Evolutionary conservation across 2,329 filamentous ascomycete genomes (phyloP).

Genomic region (Aspergillus quadrilineatus): DNA sequence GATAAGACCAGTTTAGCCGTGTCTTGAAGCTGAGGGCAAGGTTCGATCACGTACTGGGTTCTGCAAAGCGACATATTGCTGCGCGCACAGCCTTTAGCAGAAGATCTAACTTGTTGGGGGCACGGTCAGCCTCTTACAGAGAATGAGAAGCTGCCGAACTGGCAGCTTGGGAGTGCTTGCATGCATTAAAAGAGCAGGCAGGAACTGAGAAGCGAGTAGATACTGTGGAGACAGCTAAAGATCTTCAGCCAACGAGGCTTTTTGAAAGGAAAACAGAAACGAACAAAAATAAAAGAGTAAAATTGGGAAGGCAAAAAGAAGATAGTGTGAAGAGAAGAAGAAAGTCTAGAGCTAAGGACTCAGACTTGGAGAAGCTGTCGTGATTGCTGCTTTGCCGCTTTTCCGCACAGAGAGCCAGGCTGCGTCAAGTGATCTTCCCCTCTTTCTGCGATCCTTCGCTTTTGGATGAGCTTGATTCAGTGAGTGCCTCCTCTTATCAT

Average conservation of each 20-base stretch:
- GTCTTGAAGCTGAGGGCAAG: not conserved
- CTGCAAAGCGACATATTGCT: conserved; percentile 77
- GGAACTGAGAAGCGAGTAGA: not conserved
- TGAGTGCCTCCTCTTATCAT: not conserved
- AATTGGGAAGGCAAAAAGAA: conserved; percentile 3
- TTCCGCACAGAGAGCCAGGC: not conserved
- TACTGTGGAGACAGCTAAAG: too few species aligned
- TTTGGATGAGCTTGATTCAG: not conserved
- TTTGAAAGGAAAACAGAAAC: not conserved
- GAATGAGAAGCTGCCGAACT: conserved; percentile 71
- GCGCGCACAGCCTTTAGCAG: conserved; percentile 33
- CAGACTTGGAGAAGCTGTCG: not conserved
- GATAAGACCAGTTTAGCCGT: not conserved
- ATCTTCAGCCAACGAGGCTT: too few species aligned
- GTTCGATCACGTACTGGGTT: conserved; percentile 52
- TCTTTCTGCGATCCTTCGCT: conserved; percentile 1
- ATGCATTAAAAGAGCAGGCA: conserved; percentile 16
- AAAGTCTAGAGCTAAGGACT: not conserved
- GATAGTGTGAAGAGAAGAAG: not conserved
- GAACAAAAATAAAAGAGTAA: not conserved
- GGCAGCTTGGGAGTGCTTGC: conserved; percentile 62
- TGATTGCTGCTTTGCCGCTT: not conserved
- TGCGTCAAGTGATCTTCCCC: conserved; percentile 15
- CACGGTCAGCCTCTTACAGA: conserved; percentile 56
- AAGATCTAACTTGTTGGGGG: conserved; percentile 12